Conservation (phyloP, 345 rosid species). For the Populus alba region DNA sequence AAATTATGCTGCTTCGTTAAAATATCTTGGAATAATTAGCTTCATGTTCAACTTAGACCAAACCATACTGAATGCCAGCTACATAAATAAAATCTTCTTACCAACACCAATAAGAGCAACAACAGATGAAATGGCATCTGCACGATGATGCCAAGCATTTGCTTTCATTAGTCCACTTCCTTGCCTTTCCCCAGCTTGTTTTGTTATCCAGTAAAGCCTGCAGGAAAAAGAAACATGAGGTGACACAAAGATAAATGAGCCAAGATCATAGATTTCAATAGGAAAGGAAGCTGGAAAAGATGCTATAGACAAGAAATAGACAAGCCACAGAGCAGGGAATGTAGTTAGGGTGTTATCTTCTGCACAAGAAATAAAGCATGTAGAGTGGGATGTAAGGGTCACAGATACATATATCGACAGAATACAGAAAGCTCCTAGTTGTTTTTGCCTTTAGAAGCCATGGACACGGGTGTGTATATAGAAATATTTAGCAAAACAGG, state of each 20-base stretch:
- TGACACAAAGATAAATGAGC: not conserved
- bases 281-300: too few relatives aligned
- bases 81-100: conserved; percentile 31
- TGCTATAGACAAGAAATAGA: not conserved
- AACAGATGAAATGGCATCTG: conserved; percentile 87
- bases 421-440: too few relatives aligned
- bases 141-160: conserved; percentile 99
- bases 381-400: not conserved
- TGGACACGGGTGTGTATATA: too few relatives aligned
- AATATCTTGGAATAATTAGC: not conserved
- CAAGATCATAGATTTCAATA: too few relatives aligned
- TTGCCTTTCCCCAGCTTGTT: conserved; percentile 77
- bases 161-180: conserved; percentile 97
- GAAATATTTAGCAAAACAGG: not conserved
- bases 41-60: not conserved
- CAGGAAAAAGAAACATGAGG: not conserved
- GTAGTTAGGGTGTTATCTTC: not conserved
- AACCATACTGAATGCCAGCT: not conserved
- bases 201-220: conserved; percentile 92
- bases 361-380: not conserved
- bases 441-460: too few relatives aligned
- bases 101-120: conserved; percentile 91
- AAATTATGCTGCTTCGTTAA: not conserved
- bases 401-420: not conserved
- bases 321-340: not conserved